Evolutionary conservation across 345 rosid species (phyloP).

Genomic region (Jatropha curcas): DNA sequence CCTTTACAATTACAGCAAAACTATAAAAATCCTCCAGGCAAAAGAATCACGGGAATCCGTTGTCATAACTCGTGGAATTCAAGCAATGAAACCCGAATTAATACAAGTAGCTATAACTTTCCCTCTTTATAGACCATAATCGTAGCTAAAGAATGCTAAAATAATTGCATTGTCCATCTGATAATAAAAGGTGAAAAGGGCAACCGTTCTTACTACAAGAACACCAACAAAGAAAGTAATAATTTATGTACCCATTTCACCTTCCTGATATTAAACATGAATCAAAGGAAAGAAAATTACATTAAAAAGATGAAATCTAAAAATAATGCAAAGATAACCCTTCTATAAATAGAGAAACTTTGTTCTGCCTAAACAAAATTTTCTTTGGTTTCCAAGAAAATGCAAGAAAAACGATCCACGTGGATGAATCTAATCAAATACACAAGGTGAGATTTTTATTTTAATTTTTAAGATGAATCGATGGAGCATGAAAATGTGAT

Average conservation of each 20-base stretch:
- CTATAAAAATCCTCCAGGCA: not conserved
- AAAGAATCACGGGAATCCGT: not conserved
- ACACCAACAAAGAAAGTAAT: not conserved
- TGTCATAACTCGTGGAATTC: not conserved
- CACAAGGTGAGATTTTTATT: not conserved
- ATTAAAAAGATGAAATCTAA: not conserved
- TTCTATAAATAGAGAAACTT: not conserved
- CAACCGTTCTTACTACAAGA: not conserved
- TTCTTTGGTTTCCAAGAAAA: slow-evolving; percentile 1
- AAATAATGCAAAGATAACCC: not conserved
- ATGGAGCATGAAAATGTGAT: not conserved
- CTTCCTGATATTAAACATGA: not conserved
- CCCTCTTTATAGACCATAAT: not conserved
- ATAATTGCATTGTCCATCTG: not conserved
- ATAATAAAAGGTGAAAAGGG: no score
- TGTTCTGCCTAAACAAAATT: not conserved
- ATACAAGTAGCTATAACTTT: not conserved
- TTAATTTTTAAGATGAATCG: not conserved
- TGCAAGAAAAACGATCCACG: not conserved
- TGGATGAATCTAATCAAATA: not conserved
- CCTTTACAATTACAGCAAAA: not conserved
- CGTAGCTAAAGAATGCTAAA: not conserved
- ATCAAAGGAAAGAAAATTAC: not conserved
- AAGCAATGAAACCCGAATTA: no score
- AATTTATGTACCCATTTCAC: not conserved